Percentiles rank a stretch among this genome's conserved stretches.
Evolutionary conservation across 305 asterid species (phyloP).

Genomic region (Fraxinus albicans): DNA sequence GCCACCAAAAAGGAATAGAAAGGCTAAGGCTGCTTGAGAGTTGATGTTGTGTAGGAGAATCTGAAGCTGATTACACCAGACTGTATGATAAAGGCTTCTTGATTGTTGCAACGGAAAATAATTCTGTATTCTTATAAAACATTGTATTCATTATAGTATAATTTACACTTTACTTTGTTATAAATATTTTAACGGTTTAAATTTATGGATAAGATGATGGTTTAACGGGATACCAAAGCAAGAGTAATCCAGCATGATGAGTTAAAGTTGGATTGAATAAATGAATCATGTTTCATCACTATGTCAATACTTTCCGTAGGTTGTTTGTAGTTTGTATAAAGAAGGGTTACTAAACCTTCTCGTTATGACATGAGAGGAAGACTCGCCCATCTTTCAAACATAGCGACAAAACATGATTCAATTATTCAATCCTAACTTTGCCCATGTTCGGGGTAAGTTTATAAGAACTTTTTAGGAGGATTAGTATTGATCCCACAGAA

Average conservation of each 20-base stretch:
- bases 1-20: slow-evolving; percentile 29
- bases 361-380: too few species aligned
- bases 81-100: neutral
- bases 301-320: too few species aligned
- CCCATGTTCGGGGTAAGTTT: too few species aligned
- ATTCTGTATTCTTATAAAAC: neutral
- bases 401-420: too few species aligned
- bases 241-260: neutral
- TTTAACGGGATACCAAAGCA: neutral
- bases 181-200: neutral
- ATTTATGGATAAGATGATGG: neutral
- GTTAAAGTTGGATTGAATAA: neutral
- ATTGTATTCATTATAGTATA: neutral
- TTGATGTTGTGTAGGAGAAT: neutral
- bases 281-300: too few species aligned
- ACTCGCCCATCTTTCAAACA: too few species aligned
- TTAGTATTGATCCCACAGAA: neutral
- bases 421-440: neutral
- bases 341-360: too few species aligned
- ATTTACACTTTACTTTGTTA: neutral
- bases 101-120: neutral
- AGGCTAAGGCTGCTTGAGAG: slow-evolving; percentile 20
- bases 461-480: too few species aligned
- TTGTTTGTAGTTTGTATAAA: too few species aligned
- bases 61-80: neutral